Evolutionary conservation across 2,329 filamentous ascomycete genomes (phyloP), one percentile per base, ranked within the genome.

Genomic region (Blastomyces emzantsi): DNA sequence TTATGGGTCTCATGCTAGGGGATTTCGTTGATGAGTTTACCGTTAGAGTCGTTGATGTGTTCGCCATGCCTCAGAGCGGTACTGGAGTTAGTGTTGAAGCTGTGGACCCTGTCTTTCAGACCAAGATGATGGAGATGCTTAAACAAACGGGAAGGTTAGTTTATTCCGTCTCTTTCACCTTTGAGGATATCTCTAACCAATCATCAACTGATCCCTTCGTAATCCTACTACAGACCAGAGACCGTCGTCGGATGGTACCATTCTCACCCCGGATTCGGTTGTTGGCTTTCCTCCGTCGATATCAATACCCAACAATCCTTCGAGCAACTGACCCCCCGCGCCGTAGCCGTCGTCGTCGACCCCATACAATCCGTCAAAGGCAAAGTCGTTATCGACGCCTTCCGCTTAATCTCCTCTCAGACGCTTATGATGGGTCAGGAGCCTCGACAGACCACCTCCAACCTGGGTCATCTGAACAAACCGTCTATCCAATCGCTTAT

Each of bases 51-150:
- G 93, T 97, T 69, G 94, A 99, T 78, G 94, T 99, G 36, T 99
- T 99, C 78, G 94, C 94, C 65, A 99, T 99, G 94, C 94, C 94
- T 25, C 94, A 99, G 76, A 97, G 92, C 71, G 94, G 94, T 79
- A 99, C 94, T 1, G 94, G 94, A 70, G 94, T 99, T 70, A 96
- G 91, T 78, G 94, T 99, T 72, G 94, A 99, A 79, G 95, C 94
- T 61, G 94, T 99, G 67, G 94, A 99, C 75, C 92, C 92, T 11
- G 94, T 99, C 43, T 99, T 99, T 78, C 94, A 99, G 81, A 97
- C 92, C 73, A 99, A 97, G 84, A 99, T 99, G 94, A 99, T 99
- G 94, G 94, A 99, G 76, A 97, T 99, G 94, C 82, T 99, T 75
- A 85, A 90, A 73, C 94, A 99, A 82, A 99, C 94, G 64, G 94